Evolutionary conservation across 257 asterid genomes (phyloP).

Genomic region (Mentha longifolia): DNA sequence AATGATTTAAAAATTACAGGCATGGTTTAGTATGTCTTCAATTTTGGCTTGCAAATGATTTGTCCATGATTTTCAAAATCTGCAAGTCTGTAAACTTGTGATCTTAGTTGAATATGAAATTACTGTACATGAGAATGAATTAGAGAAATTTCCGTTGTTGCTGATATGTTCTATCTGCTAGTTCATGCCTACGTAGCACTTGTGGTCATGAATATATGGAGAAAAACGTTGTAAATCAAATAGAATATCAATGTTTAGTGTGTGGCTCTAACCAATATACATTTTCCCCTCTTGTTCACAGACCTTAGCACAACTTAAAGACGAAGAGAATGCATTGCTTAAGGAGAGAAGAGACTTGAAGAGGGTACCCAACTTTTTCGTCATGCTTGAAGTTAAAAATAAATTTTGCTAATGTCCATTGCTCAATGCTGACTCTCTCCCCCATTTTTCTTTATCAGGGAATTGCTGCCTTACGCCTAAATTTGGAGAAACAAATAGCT

Average conservation of each 20-base stretch:
- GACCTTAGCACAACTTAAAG: conserved; percentile 71
- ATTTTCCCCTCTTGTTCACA: conserved; percentile 33
- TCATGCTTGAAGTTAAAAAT: background rate
- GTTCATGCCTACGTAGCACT: background rate
- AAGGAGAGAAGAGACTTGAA: conserved; percentile 68
- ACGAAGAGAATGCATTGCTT: conserved; percentile 53
- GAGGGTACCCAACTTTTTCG: conserved; percentile 50
- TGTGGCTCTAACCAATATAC: background rate
- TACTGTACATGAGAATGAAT: background rate
- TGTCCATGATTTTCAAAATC: background rate
- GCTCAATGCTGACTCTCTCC: conserved; percentile 1
- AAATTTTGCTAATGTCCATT: background rate
- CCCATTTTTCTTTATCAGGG: conserved; percentile 41
- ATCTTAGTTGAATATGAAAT: conserved; percentile 1
- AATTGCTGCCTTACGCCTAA: conserved; percentile 43
- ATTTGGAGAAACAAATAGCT: conserved; percentile 59
- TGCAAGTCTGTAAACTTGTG: background rate
- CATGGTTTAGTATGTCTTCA: too few species aligned
- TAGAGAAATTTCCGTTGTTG: background rate
- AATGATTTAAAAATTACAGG: background rate
- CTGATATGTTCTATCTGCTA: background rate
- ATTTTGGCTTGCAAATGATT: background rate
- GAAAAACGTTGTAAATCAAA: background rate
- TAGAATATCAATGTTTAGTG: background rate
- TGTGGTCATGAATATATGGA: background rate